Percentiles rank a stretch among this genome's conserved stretches.
Evolutionary conservation across 352 stramenopile genomes (phyloP).

Genomic region (Blastocystis sp.): DNA sequence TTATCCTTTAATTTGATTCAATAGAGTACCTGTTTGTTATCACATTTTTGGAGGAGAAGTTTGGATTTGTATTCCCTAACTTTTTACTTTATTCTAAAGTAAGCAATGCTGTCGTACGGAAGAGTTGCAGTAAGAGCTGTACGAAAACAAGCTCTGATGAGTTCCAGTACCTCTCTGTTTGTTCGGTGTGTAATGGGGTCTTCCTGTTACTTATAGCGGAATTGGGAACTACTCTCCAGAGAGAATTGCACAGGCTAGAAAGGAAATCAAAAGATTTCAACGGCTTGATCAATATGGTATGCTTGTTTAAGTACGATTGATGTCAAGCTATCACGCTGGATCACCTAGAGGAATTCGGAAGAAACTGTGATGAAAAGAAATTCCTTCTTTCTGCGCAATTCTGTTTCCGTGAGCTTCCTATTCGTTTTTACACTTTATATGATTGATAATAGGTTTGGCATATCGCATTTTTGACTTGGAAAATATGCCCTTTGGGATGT

Average conservation of each 20-base stretch:
- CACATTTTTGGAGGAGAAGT: not conserved
- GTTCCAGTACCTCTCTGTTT: not conserved
- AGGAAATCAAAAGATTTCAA: slow-evolving; percentile 29
- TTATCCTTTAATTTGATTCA: not conserved
- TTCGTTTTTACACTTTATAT: slow-evolving; percentile 71
- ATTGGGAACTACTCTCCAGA: slow-evolving; percentile 47
- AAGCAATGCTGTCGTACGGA: not conserved
- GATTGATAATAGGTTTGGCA: slow-evolving; percentile 69
- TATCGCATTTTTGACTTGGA: slow-evolving; percentile 89
- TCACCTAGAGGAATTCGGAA: slow-evolving; percentile 79
- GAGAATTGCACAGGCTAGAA: not conserved
- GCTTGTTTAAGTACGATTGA: not conserved
- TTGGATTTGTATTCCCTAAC: not conserved
- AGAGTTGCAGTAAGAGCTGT: not conserved
- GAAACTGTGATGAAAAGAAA: slow-evolving; percentile 74
- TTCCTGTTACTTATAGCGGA: not conserved
- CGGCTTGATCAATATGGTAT: slow-evolving; percentile 60
- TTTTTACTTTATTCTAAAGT: not conserved
- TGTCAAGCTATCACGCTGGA: slow-evolving; percentile 72
- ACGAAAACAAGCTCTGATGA: not conserved
- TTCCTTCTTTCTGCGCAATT: slow-evolving; percentile 87
- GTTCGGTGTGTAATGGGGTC: not conserved
- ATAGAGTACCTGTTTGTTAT: not conserved
- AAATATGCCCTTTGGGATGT: slow-evolving; percentile 85
- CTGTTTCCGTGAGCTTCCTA: slow-evolving; percentile 92